Conservation (phyloP, 2,329 filamentous ascomycete species). For the Hymenoscyphus fraxineus region DNA sequence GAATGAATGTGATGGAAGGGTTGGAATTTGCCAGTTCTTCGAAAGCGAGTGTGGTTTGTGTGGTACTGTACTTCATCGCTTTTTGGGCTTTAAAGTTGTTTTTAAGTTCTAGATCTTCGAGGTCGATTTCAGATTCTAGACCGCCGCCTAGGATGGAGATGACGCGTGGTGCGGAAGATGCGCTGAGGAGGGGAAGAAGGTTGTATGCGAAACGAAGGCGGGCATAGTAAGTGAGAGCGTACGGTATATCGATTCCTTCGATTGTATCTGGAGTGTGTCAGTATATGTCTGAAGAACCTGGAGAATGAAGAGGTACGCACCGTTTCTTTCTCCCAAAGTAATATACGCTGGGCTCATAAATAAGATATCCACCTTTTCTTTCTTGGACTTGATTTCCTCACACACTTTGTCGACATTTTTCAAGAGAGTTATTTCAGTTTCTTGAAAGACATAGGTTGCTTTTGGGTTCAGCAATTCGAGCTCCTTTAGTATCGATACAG, state of each 20-base stretch:
- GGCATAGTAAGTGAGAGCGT: slow-evolving; percentile 52
- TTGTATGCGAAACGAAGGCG: slow-evolving; percentile 54
- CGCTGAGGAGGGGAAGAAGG: slow-evolving; percentile 53
- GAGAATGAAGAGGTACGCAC: slow-evolving; percentile 18
- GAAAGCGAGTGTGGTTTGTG: slow-evolving; percentile 49
- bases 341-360: slow-evolving; percentile 43
- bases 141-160: slow-evolving; percentile 51
- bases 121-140: slow-evolving; percentile 47
- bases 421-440: slow-evolving; percentile 48
- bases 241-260: slow-evolving; percentile 53
- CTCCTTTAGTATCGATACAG: slow-evolving; percentile 38
- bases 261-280: slow-evolving; percentile 41
- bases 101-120: slow-evolving; percentile 41
- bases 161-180: slow-evolving; percentile 45
- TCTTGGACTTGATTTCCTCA: slow-evolving; percentile 41
- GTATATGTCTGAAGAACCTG: background rate
- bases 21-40: slow-evolving; percentile 46
- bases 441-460: slow-evolving; percentile 46
- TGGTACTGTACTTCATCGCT: slow-evolving; percentile 44
- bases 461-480: slow-evolving; percentile 41
- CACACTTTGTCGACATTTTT: slow-evolving; percentile 49
- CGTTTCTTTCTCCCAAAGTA: slow-evolving; percentile 28
- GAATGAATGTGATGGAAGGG: slow-evolving; percentile 41
- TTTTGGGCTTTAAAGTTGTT: slow-evolving; percentile 38
- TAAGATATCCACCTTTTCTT: slow-evolving; percentile 44